A percentile compares a stretch with the other conserved stretches of the same genome.
Evolutionary conservation across 768 basidiomycete species (phyloP).

Genomic region (Agaricus blazei): DNA sequence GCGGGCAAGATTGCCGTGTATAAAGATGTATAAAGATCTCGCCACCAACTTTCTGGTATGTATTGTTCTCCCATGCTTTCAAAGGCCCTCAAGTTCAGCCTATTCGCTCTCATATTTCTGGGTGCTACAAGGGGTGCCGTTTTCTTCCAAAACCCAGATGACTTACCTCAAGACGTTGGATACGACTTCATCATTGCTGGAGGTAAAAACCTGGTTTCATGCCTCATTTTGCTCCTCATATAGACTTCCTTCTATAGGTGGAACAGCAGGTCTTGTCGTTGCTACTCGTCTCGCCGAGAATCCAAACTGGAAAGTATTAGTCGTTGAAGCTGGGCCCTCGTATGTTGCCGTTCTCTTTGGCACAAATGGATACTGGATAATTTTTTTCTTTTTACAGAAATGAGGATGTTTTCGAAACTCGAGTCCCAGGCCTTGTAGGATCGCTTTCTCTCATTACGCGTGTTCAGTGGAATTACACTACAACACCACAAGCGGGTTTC

Average conservation of each 20-base stretch:
- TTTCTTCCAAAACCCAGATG: not conserved
- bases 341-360: not conserved
- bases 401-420: conserved; percentile 5
- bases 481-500: conserved; percentile 16
- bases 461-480: conserved; percentile 18
- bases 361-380: too few relatives aligned
- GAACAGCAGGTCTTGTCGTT: conserved; percentile 18
- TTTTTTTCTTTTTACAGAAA: conserved; percentile 1
- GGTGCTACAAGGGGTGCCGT: too few relatives aligned
- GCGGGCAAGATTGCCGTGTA: too few relatives aligned
- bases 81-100: too few relatives aligned
- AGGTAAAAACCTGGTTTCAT: not conserved
- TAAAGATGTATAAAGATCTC: too few relatives aligned
- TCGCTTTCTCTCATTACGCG: not conserved
- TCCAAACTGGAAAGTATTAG: conserved; percentile 12
- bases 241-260: conserved; percentile 2
- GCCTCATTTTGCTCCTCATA: not conserved
- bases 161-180: not conserved
- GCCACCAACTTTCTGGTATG: too few relatives aligned
- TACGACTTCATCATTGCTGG: conserved; percentile 10
- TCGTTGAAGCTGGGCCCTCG: conserved; percentile 17
- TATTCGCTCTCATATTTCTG: too few relatives aligned
- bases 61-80: too few relatives aligned
- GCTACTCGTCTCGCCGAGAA: conserved; percentile 17
- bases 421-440: not conserved